Evolutionary conservation across 2,329 filamentous ascomycete species (phyloP), one percentile per base, ranked within the genome.

Genomic region (Dothideomycetes sp.): DNA sequence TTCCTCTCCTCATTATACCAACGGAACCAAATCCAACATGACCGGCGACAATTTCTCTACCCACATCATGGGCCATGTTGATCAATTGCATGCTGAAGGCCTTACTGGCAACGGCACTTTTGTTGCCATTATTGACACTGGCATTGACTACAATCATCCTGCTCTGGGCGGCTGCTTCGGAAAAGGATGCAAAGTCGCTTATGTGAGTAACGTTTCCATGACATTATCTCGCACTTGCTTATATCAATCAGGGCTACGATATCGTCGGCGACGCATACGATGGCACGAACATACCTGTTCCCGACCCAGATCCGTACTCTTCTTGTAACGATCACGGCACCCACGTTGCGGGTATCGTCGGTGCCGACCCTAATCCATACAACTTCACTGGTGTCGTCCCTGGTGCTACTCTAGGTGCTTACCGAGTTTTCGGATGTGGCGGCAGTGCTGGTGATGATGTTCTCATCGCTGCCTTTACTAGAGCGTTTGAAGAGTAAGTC

Each of bases 91-190:
- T 10, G 61, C 56, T 4, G 53, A 59, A 22, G 67, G 68, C 6
- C 54, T 65, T n/a, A 68, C 61, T 2, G 69, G 69, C 15, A 60
- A 65, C 28, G 67, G 68, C 1, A 51, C 68, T 20, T 61, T 59
- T 16, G 56, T 72, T 13, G 67, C 57, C 4, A 53, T 70, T 20
- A 54, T 69, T 31, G 63, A 68, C 44, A 60, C 55, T 15, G 64
- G 64, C 9, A 56, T 78, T 33, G 78, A 82, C 53, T 81, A 80
- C 52, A 67, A 61, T 1, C 77, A 82, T 50, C 73, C 76, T 2
- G 73, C 74, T 19, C 68, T 82, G 0, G 78, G 78, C 24, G 76
- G 75, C 33, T 77, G 77, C 51, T 80, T 80, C 52, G 78, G 78
- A 2, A 51, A 64, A 1, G 73, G 68, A 10, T 80, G 70, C 49